A percentile compares a stretch with the other conserved stretches of the same genome.
These are phyloP conservation scores for Neurospora sp. DNA, from an alignment of 495 filamentous ascomycete genomes.

Conservation along the genomic window DNA sequence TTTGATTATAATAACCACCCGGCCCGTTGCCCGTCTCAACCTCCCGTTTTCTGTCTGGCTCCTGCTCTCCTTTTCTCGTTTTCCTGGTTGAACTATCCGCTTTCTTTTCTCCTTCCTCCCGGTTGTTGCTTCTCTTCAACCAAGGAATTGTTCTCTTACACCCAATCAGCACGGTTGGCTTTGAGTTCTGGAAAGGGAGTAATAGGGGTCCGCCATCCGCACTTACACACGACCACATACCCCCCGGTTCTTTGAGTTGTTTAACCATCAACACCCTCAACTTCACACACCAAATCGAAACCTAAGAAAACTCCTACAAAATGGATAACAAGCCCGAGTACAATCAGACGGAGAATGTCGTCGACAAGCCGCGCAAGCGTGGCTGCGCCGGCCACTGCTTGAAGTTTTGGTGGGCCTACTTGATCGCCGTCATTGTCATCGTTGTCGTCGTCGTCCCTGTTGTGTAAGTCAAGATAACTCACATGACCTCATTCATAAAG, in stretches of 20 bases:
- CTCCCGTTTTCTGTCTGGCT: not conserved
- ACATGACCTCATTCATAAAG: not conserved
- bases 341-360: slow-evolving; percentile 15
- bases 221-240: not conserved
- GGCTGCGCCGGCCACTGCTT: slow-evolving; percentile 30
- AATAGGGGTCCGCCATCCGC: not conserved
- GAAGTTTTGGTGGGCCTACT: slow-evolving; percentile 63
- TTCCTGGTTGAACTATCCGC: not conserved
- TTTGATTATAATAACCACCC: not conserved
- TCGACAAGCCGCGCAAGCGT: slow-evolving; percentile 14
- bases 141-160: not conserved
- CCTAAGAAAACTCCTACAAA: not conserved
- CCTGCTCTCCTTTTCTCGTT: not conserved
- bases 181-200: not conserved
- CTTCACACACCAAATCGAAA: not conserved
- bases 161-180: not conserved
- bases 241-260: not conserved
- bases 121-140: not conserved
- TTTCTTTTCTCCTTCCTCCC: not conserved
- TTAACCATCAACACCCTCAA: not conserved
- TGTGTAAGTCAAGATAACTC: slow-evolving; percentile 46
- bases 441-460: slow-evolving; percentile 52
- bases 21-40: not conserved
- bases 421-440: slow-evolving; percentile 46
- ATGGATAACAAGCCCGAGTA: slow-evolving; percentile 14